Percentiles rank a stretch among this genome's conserved stretches.
These are phyloP conservation scores for Botrytis elliptica DNA, from an alignment of 2,329 filamentous ascomycete genomes.

Conservation along the genomic window DNA sequence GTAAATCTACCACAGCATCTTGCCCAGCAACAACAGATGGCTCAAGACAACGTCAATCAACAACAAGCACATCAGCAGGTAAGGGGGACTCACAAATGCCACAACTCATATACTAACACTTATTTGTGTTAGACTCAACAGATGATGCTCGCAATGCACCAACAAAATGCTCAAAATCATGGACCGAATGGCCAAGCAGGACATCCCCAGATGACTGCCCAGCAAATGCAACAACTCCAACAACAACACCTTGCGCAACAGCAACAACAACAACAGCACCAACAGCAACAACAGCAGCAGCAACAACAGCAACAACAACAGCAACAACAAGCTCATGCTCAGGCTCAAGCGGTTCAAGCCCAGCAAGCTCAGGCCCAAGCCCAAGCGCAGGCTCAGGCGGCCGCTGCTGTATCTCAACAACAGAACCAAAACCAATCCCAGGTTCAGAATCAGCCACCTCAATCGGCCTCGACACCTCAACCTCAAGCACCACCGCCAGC, in stretches of 20 bases:
- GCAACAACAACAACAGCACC: constrained; percentile 50
- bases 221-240: constrained; percentile 48
- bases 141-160: constrained; percentile 45
- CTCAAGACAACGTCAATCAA: constrained; percentile 41
- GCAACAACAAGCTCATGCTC: constrained; percentile 39
- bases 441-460: constrained; percentile 44
- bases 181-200: constrained; percentile 43
- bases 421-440: constrained; percentile 52
- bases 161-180: constrained; percentile 46
- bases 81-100: background rate
- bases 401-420: constrained; percentile 43
- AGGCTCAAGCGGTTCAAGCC: constrained; percentile 35
- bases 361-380: constrained; percentile 36
- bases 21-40: constrained; percentile 43
- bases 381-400: constrained; percentile 40
- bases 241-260: constrained; percentile 49
- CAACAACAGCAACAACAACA: constrained; percentile 29
- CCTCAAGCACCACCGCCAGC: constrained; percentile 42
- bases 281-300: constrained; percentile 26
- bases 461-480: constrained; percentile 43
- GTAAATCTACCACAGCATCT: constrained; percentile 49
- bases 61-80: constrained; percentile 43
- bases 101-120: background rate
- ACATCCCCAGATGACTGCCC: constrained; percentile 51
- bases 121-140: background rate